Evolutionary conservation across 768 basidiomycete species (phyloP).

Genomic region (Tricholoma bakamatsutake): DNA sequence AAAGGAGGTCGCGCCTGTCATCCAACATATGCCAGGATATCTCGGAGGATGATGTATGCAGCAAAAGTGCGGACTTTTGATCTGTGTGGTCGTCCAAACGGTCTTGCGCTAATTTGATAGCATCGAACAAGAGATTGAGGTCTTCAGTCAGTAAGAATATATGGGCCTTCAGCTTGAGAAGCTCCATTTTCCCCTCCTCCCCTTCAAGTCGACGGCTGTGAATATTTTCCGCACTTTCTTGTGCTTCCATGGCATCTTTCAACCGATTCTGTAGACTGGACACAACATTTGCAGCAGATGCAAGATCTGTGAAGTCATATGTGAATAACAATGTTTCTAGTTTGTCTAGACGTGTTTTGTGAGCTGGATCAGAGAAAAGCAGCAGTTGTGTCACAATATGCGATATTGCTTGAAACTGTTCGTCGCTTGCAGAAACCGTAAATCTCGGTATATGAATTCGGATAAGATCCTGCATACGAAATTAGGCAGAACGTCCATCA

Average conservation of each 20-base stretch:
- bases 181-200: slow-evolving; percentile 44
- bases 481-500: neutral
- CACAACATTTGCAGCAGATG: slow-evolving; percentile 65
- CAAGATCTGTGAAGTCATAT: slow-evolving; percentile 81
- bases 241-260: slow-evolving; percentile 54
- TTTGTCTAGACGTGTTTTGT: slow-evolving; percentile 70
- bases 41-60: slow-evolving; percentile 78
- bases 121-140: slow-evolving; percentile 80
- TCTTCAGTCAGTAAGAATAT: slow-evolving; percentile 70
- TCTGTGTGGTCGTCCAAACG: slow-evolving; percentile 59
- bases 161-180: slow-evolving; percentile 67
- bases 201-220: slow-evolving; percentile 31
- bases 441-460: slow-evolving; percentile 80
- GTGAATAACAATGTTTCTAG: slow-evolving; percentile 80
- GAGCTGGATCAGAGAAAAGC: slow-evolving; percentile 84
- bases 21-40: slow-evolving; percentile 92
- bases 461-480: slow-evolving; percentile 61
- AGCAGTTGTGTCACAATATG: slow-evolving; percentile 82
- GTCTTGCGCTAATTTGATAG: slow-evolving; percentile 78
- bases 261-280: slow-evolving; percentile 69
- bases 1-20: slow-evolving; percentile 61
- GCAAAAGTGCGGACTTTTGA: slow-evolving; percentile 72
- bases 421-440: slow-evolving; percentile 77
- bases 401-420: slow-evolving; percentile 80
- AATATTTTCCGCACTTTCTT: slow-evolving; percentile 33